phyloP scores from a whole-genome alignment of 192 early-diverging fungal genomes.

The Backusella tuberculispora region DNA sequence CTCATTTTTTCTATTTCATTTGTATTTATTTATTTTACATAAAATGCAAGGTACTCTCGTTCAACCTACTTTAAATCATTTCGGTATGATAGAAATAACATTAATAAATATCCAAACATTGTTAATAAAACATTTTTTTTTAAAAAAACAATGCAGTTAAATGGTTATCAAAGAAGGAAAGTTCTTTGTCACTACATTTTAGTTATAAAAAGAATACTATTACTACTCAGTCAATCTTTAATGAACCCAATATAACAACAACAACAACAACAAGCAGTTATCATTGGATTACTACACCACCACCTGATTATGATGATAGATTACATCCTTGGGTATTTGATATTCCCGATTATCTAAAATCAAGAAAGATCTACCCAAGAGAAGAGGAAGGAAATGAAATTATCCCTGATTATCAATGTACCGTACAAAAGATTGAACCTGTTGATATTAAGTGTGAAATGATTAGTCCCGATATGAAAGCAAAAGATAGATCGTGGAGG shows the following conservation, averaged over 20 bases:
- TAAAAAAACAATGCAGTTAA: background rate
- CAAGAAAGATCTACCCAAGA: conserved; percentile 23
- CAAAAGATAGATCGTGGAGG: conserved; percentile 54
- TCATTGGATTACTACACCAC: background rate
- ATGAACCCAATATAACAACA: background rate
- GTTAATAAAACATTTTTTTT: background rate
- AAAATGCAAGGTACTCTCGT: background rate
- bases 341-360: conserved; percentile 16
- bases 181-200: background rate
- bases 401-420: conserved; percentile 50
- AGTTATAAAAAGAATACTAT: background rate
- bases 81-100: background rate
- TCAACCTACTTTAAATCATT: conserved; percentile 4
- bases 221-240: background rate
- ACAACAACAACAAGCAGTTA: background rate
- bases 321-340: conserved; percentile 25
- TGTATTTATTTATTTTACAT: background rate
- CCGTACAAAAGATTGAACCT: conserved; percentile 45
- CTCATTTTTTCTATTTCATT: background rate
- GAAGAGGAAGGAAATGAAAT: conserved; percentile 53
- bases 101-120: background rate
- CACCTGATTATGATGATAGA: conserved; percentile 28
- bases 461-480: conserved; percentile 30
- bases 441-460: conserved; percentile 52
- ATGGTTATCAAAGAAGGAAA: conserved; percentile 7